phyloP scores from a whole-genome alignment of 441 rosid species.

The Breynia disticha region DNA sequence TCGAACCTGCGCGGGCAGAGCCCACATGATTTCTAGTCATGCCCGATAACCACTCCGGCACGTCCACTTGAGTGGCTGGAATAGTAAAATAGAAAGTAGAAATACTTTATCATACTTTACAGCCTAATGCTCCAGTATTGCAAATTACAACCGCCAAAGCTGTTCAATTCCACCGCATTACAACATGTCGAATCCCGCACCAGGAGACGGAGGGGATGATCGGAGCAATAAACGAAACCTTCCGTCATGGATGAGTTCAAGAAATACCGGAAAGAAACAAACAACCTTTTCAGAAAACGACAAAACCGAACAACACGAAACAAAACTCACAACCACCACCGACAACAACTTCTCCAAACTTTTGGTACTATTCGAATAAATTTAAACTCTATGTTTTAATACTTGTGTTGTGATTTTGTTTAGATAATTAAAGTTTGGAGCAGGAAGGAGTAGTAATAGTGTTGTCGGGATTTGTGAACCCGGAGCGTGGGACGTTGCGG shows the following conservation, averaged over 20 bases:
- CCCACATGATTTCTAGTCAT: constrained; percentile 98
- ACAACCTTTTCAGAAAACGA: constrained; percentile 11
- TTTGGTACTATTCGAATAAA: constrained; percentile 30
- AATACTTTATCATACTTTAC: no score
- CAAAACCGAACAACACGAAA: neutral
- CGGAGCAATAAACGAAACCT: constrained; percentile 46
- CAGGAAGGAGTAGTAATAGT: constrained; percentile 89
- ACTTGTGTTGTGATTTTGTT: neutral
- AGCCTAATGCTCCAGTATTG: no score
- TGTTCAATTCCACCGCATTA: neutral
- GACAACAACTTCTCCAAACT: constrained; percentile 34
- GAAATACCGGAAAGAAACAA: constrained; percentile 25
- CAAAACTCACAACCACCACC: constrained; percentile 6
- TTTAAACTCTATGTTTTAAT: neutral
- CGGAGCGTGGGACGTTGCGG: constrained; percentile 72
- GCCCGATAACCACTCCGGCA: constrained; percentile 78
- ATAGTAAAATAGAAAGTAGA: no score
- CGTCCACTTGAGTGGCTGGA: constrained; percentile 22
- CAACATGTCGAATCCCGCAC: constrained; percentile 32
- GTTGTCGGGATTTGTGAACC: constrained; percentile 85
- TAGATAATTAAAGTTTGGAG: constrained; percentile 15
- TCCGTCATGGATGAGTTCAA: constrained; percentile 81
- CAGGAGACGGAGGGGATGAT: constrained; percentile 17
- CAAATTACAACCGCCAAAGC: no score
- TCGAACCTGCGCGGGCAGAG: constrained; percentile 96